Conservation (phyloP, 495 filamentous ascomycete genomes). For the Corynascus novoguineensis region DNA sequence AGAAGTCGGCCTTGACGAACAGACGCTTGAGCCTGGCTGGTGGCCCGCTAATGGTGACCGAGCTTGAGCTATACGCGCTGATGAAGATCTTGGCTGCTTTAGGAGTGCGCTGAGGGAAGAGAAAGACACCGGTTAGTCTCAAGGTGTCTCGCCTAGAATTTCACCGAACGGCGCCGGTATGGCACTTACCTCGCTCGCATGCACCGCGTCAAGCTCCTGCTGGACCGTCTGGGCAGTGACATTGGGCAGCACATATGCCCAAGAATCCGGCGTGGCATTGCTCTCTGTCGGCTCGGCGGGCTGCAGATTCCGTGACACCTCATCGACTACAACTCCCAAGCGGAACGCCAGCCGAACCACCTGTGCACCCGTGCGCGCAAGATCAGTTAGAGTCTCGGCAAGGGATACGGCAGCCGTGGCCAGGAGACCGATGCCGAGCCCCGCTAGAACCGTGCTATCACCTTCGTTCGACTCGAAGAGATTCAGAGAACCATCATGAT, state of each 20-base stretch:
- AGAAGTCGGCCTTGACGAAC: neutral
- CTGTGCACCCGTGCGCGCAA: neutral
- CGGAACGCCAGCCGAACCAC: neutral
- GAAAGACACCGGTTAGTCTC: neutral
- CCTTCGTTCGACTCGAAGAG: too few relatives aligned
- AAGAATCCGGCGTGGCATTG: neutral
- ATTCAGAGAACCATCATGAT: too few relatives aligned
- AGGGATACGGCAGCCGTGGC: neutral
- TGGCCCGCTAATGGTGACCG: neutral
- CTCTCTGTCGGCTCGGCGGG: neutral
- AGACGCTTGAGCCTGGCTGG: neutral
- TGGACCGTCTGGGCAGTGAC: neutral
- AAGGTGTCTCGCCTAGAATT: too few relatives aligned
- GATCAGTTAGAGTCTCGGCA: neutral
- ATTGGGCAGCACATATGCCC: neutral
- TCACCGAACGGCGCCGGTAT: too few relatives aligned
- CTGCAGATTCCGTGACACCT: neutral
- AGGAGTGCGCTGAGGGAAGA: neutral
- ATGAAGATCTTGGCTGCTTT: neutral
- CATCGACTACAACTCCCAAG: neutral
- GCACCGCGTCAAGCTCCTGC: neutral
- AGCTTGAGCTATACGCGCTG: neutral
- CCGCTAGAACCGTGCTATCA: neutral
- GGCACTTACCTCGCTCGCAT: neutral
- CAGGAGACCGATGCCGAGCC: neutral